A percentile compares a stretch with the other conserved stretches of the same genome.
phyloP scores from a whole-genome alignment of 192 early-diverging fungal species.

The Helicostylum pulchrum region DNA sequence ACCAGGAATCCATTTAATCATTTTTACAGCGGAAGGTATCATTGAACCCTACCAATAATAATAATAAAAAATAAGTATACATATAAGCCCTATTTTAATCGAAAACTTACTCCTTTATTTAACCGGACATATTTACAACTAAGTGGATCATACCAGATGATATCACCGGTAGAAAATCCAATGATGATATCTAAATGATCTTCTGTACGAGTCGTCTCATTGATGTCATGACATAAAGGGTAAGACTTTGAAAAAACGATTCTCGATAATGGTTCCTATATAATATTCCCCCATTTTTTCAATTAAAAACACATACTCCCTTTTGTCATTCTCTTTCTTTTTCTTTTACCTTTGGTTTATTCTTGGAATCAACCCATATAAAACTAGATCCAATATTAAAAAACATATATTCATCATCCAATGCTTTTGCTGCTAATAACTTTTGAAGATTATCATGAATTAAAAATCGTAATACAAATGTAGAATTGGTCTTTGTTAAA shows the following conservation, averaged over 20 bases:
- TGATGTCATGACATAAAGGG: conserved; percentile 87
- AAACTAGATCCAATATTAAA: conserved; percentile 71
- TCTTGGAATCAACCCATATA: conserved; percentile 63
- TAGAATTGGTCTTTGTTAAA: conserved; percentile 69
- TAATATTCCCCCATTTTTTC: too few species aligned
- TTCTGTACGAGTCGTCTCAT: conserved; percentile 57
- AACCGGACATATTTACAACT: conserved; percentile 82
- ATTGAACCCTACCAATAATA: conserved; percentile 54
- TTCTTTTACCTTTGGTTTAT: conserved; percentile 46
- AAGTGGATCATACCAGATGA: conserved; percentile 85
- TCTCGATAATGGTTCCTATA: conserved; percentile 70
- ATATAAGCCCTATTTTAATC: not conserved
- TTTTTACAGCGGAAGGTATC: conserved; percentile 64
- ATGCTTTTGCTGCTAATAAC: conserved; percentile 44
- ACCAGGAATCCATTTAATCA: conserved; percentile 88
- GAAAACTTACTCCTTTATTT: conserved; percentile 68
- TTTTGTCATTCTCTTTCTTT: not conserved
- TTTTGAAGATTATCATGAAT: conserved; percentile 64
- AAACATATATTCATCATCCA: conserved; percentile 64
- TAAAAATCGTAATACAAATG: conserved; percentile 63
- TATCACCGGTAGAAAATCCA: conserved; percentile 76
- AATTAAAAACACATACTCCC: too few species aligned
- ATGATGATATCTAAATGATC: conserved; percentile 85
- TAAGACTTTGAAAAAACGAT: conserved; percentile 74
- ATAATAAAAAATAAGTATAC: not conserved